Evolutionary conservation across 345 rosid genomes (phyloP).

Genomic region (Aethionema arabicum): DNA sequence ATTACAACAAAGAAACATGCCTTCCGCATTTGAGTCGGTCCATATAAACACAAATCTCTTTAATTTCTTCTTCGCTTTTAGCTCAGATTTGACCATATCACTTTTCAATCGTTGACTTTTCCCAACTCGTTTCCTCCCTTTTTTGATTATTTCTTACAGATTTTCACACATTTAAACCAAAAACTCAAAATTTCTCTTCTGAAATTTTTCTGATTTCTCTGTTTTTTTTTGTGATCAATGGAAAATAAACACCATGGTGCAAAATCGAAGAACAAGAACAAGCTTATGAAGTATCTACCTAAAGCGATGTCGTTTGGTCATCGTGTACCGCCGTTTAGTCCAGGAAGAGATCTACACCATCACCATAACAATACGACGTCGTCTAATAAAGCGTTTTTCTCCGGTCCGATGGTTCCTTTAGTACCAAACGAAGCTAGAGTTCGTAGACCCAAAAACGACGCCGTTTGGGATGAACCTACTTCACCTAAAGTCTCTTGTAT

Average conservation of each 20-base stretch:
- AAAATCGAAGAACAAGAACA: slow-evolving; percentile 44
- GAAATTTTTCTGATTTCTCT: slow-evolving; percentile 8
- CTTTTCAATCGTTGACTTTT: slow-evolving; percentile 33
- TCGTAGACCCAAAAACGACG: slow-evolving; percentile 42
- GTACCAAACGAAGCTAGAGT: slow-evolving; percentile 60
- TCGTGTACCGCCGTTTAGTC: slow-evolving; percentile 59
- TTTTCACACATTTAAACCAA: neutral
- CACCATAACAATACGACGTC: slow-evolving; percentile 22
- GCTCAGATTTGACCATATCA: slow-evolving; percentile 37
- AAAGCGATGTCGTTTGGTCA: slow-evolving; percentile 51
- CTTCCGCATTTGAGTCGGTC: slow-evolving; percentile 35
- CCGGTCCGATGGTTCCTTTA: slow-evolving; percentile 59
- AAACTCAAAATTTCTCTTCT: slow-evolving; percentile 17
- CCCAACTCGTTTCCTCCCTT: slow-evolving; percentile 33
- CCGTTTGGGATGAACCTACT: slow-evolving; percentile 60
- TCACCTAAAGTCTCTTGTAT: slow-evolving; percentile 93
- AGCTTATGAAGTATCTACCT: slow-evolving; percentile 56
- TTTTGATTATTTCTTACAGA: slow-evolving; percentile 8
- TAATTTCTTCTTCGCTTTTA: neutral
- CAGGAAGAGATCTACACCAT: slow-evolving; percentile 48
- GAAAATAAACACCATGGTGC: slow-evolving; percentile 27
- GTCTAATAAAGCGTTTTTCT: slow-evolving; percentile 36
- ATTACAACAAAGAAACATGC: slow-evolving; percentile 20
- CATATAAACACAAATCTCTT: slow-evolving; percentile 37
- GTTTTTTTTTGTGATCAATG: neutral